Percentiles rank a stretch among this genome's conserved stretches.
Evolutionary conservation across 768 basidiomycete species (phyloP).

Genomic region (Xanthoconium purpureum): DNA sequence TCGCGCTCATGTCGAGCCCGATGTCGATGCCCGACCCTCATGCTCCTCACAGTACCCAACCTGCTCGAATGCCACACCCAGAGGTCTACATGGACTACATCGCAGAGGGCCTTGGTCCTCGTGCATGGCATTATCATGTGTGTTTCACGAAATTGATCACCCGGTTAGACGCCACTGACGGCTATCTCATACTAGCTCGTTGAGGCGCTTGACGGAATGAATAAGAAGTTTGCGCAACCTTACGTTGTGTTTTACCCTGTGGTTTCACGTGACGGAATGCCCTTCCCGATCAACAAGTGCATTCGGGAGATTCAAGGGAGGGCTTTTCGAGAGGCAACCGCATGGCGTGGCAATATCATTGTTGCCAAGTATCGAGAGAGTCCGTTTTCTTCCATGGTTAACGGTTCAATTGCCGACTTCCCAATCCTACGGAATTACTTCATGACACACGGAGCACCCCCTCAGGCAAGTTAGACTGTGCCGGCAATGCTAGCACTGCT

Average conservation of each 20-base stretch:
- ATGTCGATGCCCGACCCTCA: slow-evolving; percentile 42
- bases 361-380: slow-evolving; percentile 63
- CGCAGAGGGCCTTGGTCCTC: slow-evolving; percentile 64
- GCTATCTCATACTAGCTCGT: slow-evolving; percentile 47
- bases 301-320: slow-evolving; percentile 72
- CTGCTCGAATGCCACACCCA: slow-evolving; percentile 72
- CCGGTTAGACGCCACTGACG: slow-evolving; percentile 18
- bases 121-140: slow-evolving; percentile 75
- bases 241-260: slow-evolving; percentile 81
- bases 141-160: slow-evolving; percentile 20
- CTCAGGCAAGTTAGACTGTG: slow-evolving; percentile 34
- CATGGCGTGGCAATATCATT: slow-evolving; percentile 81
- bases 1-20: slow-evolving; percentile 72
- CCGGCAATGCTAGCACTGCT: slow-evolving; percentile 10
- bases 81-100: slow-evolving; percentile 86
- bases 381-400: slow-evolving; percentile 51
- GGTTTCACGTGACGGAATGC: slow-evolving; percentile 74
- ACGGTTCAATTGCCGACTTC: slow-evolving; percentile 82
- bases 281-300: slow-evolving; percentile 76
- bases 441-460: slow-evolving; percentile 58
- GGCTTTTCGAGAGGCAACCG: slow-evolving; percentile 54
- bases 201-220: slow-evolving; percentile 78
- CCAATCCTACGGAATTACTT: slow-evolving; percentile 80
- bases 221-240: slow-evolving; percentile 70
- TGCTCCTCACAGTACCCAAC: slow-evolving; percentile 42